Base-by-base conservation (phyloP, 768 basidiomycete species). In the Rubroboletus satanas region DNA sequence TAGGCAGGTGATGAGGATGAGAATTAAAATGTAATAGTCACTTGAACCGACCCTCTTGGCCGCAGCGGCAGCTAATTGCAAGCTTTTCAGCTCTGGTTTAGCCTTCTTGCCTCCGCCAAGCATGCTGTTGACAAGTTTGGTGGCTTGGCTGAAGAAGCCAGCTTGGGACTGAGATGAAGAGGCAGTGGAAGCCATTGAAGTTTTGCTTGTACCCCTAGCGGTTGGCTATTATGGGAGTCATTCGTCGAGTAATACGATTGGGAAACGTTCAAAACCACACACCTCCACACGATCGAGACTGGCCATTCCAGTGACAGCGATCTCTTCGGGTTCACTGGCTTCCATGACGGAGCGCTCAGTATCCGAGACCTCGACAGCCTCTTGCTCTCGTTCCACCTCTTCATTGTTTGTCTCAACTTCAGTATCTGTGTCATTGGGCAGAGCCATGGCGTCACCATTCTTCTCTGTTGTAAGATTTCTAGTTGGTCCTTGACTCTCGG, bases 11-110 rank as follows among this genome's bases (percentile, higher is more conserved):
- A 55, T 61, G 37, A 59, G 52, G 26, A 38, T 21, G 32, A 11
- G 32, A 17, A 26, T 51, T 23, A 57, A 33, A 29, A 33, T 44
- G 26, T 1, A 21, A 36, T 29, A 51, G 5, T 45, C 1, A 39
- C 61, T 53, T 49, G 9, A 49, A 37, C 75, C n/a, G 17, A 93
- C 94, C 86, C 88, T 96, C 76, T 92, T 95, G 4, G 91, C 92
- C 3, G 84, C 90, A 17, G 81, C 81, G 0, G 90, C 88, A 15
- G 93, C 92, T 56, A 86, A 79, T 64, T 91, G 88, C 31, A 93
- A 67, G 45, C 86, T 90, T 75, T 92, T 93, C 39, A 91, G 82
- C 64, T 90, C 87, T 8, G 83, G 76, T 62, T 88, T 88, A 41
- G 68, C 76, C 66, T 90, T 92, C 75, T 88, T 92, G 56, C 77